These are phyloP conservation scores for Gentiana dahurica DNA, from an alignment of 257 asterid species.

Conservation along the genomic window DNA sequence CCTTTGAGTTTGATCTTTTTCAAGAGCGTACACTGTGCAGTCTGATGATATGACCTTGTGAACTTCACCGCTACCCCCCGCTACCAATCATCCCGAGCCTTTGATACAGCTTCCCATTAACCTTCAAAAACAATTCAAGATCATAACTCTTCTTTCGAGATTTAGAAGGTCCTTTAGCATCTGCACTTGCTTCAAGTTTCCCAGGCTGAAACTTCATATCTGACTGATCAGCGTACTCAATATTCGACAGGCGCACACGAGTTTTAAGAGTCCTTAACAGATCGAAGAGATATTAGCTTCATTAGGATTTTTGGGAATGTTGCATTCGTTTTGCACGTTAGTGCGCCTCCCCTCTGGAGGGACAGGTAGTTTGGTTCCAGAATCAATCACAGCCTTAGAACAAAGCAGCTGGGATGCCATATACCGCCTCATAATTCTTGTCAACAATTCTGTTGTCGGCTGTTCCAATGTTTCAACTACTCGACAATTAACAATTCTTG, in stretches of 20 bases:
- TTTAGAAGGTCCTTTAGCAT: conserved; percentile 50
- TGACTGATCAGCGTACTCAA: conserved; percentile 29
- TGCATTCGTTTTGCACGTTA: conserved; percentile 25
- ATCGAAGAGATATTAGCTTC: conserved; percentile 15
- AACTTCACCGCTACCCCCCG: conserved; percentile 97
- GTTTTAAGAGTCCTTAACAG: conserved; percentile 32
- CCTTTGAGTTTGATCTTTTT: conserved; percentile 95
- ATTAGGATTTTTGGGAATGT: conserved; percentile 18
- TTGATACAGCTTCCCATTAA: conserved; percentile 93
- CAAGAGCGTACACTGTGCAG: conserved; percentile 75
- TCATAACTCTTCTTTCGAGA: conserved; percentile 79
- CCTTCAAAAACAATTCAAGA: conserved; percentile 85
- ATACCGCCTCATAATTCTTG: conserved; percentile 12
- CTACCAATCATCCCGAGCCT: conserved; percentile 98
- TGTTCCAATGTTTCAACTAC: conserved; percentile 17
- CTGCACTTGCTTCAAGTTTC: conserved; percentile 47
- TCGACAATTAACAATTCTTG: conserved; percentile 38
- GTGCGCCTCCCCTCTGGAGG: conserved; percentile 22
- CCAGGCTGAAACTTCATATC: conserved; percentile 41
- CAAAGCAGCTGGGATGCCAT: conserved; percentile 23
- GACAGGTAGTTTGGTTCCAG: conserved; percentile 24
- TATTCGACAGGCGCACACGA: conserved; percentile 31
- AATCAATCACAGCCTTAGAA: conserved; percentile 22
- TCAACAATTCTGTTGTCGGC: conserved; percentile 31
- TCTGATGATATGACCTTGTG: conserved; percentile 97